Conservation (phyloP, 768 basidiomycete genomes). For the Podaxis sp. region DNA sequence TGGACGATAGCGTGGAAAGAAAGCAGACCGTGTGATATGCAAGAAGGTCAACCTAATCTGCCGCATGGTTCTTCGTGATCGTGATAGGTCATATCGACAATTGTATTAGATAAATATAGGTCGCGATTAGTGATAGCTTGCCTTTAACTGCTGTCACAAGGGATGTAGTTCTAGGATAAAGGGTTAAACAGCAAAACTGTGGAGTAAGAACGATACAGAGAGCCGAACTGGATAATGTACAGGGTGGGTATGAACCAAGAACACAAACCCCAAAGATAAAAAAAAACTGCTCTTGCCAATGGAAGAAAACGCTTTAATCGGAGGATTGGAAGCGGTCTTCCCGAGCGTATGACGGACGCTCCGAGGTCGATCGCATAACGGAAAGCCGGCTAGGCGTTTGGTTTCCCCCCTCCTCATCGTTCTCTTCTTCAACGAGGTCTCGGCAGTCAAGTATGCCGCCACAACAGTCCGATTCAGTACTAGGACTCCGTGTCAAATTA, state of each 20-base stretch:
- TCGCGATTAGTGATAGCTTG: background rate
- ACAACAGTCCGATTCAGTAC: constrained; percentile 43
- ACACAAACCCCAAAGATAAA: background rate
- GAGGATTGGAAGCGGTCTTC: background rate
- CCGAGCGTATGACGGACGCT: constrained; percentile 15
- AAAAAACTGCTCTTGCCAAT: background rate
- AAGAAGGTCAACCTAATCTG: constrained; percentile 1
- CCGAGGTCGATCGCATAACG: constrained; percentile 27
- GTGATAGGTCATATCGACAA: constrained; percentile 5
- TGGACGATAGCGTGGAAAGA: constrained; percentile 12
- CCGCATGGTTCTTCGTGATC: background rate
- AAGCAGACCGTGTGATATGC: background rate
- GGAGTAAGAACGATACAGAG: background rate
- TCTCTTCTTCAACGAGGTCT: constrained; percentile 34
- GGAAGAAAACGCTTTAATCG: background rate
- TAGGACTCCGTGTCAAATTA: constrained; percentile 23
- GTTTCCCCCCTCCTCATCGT: constrained; percentile 20
- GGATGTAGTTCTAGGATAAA: background rate
- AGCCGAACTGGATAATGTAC: background rate
- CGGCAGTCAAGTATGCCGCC: constrained; percentile 52
- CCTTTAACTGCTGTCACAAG: background rate
- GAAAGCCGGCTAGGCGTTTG: constrained; percentile 24
- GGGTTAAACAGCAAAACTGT: background rate
- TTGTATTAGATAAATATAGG: constrained; percentile 11
- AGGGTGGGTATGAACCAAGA: background rate